Conservation (phyloP, 345 rosid species). For the Lepidium sativum region DNA sequence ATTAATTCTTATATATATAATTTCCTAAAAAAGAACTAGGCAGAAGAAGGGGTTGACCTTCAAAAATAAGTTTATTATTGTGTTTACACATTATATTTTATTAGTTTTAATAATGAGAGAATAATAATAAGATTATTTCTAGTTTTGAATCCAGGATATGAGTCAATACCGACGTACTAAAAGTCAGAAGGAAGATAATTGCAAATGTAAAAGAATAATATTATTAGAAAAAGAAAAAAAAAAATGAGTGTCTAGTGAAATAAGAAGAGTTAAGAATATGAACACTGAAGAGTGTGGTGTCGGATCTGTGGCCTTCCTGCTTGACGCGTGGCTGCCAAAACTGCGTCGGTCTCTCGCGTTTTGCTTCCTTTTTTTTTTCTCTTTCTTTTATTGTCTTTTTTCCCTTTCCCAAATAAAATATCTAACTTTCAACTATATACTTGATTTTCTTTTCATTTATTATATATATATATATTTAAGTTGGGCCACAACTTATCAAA, state of each 20-base stretch:
- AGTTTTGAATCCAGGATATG: neutral
- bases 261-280: neutral
- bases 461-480: too few species aligned
- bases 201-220: neutral
- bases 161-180: neutral
- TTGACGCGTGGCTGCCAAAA: constrained; percentile 20
- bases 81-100: neutral
- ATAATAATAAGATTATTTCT: too few species aligned
- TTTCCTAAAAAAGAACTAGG: too few species aligned
- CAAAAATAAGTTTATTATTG: neutral
- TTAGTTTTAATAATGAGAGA: neutral
- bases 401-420: neutral
- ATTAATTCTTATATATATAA: too few species aligned
- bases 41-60: too few species aligned
- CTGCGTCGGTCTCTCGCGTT: constrained; percentile 30
- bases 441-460: neutral
- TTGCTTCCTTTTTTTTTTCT: neutral
- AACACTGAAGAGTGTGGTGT: constrained; percentile 9
- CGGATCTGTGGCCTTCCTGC: neutral
- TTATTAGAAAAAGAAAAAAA: too few species aligned
- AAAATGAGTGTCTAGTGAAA: neutral
- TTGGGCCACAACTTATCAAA: too few species aligned
- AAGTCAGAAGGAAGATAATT: neutral
- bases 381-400: neutral
- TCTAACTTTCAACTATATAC: neutral